Percentiles rank a stretch among this genome's conserved stretches.
Evolutionary conservation across 805 yeast species (phyloP).

Genomic region (Ogataea chonburiensis): DNA sequence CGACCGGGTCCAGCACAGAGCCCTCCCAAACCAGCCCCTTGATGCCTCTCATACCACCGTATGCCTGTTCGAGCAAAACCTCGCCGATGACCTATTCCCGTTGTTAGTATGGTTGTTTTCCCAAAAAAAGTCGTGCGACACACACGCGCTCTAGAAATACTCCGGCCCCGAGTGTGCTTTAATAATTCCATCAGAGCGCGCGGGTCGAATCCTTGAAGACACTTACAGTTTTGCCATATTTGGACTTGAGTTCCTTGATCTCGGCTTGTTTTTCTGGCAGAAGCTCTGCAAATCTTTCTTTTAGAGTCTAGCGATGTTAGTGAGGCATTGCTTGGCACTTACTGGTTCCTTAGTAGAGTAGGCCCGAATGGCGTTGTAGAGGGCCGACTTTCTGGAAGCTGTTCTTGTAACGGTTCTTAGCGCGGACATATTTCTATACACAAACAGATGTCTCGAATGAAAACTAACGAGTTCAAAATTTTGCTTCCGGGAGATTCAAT

Average conservation of each 20-base stretch:
- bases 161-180: conserved; percentile 10
- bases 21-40: conserved; percentile 88
- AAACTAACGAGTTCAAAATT: conserved; percentile 6
- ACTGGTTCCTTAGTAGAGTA: conserved; percentile 41
- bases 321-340: conserved; percentile 14
- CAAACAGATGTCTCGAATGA: conserved; percentile 6
- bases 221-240: conserved; percentile 79
- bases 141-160: conserved; percentile 1
- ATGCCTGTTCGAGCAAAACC: conserved; percentile 74
- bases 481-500: conserved; percentile 10
- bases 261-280: conserved; percentile 91
- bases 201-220: conserved; percentile 7
- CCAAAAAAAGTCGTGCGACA: conserved; percentile 2
- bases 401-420: conserved; percentile 33
- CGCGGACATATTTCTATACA: conserved; percentile 22
- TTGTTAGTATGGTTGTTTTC: conserved; percentile 8
- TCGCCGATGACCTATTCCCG: conserved; percentile 58
- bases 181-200: conserved; percentile 1
- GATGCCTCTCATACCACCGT: conserved; percentile 91
- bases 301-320: conserved; percentile 55
- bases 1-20: conserved; percentile 78
- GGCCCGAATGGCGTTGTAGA: conserved; percentile 31
- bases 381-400: conserved; percentile 25
- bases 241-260: conserved; percentile 85
- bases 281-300: conserved; percentile 90